Percentiles rank a stretch among this genome's conserved stretches.
Evolutionary conservation across 306 rosid genomes (phyloP).

Genomic region (Cicer pinnatifidum): DNA sequence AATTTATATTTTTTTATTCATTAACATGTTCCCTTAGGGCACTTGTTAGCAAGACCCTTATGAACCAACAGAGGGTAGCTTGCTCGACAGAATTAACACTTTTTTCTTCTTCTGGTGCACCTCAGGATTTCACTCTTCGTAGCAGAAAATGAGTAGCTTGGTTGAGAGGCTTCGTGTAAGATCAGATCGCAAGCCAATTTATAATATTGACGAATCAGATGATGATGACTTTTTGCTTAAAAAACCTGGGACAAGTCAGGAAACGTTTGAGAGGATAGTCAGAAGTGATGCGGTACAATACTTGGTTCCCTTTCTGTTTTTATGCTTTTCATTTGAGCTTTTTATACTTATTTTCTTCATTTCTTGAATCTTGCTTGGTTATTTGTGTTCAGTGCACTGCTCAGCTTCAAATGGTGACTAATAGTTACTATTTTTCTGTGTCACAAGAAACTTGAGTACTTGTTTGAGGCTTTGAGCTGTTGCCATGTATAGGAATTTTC

Average conservation of each 20-base stretch:
- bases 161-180: conserved; percentile 98
- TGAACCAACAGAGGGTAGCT: not conserved
- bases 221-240: conserved; percentile 79
- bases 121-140: conserved; percentile 27
- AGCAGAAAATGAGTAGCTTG: conserved; percentile 91
- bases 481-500: conserved; percentile 9
- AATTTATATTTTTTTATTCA: too few relatives aligned
- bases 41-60: too few relatives aligned
- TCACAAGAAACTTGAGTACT: not conserved
- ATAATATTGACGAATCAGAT: conserved; percentile 88
- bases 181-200: conserved; percentile 89
- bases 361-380: conserved; percentile 1
- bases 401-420: conserved; percentile 7
- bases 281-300: conserved; percentile 78
- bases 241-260: conserved; percentile 60
- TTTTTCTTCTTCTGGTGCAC: conserved; percentile 35
- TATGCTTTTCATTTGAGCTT: conserved; percentile 25
- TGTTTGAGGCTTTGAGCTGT: conserved; percentile 36
- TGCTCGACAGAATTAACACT: conserved; percentile 17
- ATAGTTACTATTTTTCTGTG: conserved; percentile 19
- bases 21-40: too few relatives aligned
- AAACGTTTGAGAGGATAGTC: conserved; percentile 74
- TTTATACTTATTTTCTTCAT: conserved; percentile 1
- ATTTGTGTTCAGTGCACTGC: conserved; percentile 33
- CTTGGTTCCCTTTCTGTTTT: conserved; percentile 40